Evolutionary conservation across 495 filamentous ascomycete genomes (phyloP).

Genomic region (Talaromyces liani): DNA sequence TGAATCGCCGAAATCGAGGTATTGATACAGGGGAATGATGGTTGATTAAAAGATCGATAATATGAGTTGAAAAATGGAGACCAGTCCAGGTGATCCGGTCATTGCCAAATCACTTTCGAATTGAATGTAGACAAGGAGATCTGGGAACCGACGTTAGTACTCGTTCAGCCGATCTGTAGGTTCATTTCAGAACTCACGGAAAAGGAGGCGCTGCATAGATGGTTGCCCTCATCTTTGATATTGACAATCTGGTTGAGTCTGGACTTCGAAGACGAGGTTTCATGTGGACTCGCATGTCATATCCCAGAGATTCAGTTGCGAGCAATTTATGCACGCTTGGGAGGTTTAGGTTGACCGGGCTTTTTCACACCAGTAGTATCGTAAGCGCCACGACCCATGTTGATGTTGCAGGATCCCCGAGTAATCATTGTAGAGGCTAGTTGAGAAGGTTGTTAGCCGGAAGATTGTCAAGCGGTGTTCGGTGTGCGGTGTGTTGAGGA

Average conservation of each 20-base stretch:
- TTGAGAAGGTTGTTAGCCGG: background rate
- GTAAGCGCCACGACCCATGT: slow-evolving; percentile 55
- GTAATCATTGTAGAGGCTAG: slow-evolving; percentile 37
- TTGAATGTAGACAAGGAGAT: background rate
- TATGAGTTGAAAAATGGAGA: background rate
- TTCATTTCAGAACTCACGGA: background rate
- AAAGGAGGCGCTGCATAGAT: background rate
- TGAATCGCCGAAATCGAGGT: slow-evolving; percentile 1
- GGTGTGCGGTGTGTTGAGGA: background rate
- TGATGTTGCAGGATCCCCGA: slow-evolving; percentile 36
- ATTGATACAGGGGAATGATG: background rate
- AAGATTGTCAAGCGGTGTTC: slow-evolving; percentile 8
- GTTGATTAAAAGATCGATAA: background rate
- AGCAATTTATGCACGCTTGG: slow-evolving; percentile 6
- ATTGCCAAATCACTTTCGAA: background rate
- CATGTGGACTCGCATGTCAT: background rate
- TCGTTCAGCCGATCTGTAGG: background rate
- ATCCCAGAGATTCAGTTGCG: background rate
- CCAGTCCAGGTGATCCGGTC: background rate
- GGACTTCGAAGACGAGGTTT: background rate
- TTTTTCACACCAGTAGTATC: slow-evolving; percentile 54
- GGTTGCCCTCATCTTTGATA: background rate
- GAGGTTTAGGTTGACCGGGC: slow-evolving; percentile 44
- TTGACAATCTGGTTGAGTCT: background rate
- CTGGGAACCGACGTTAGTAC: background rate